These are phyloP conservation scores for Xylaria polymorpha DNA, from an alignment of 2,329 filamentous ascomycete species.

Conservation along the genomic window DNA sequence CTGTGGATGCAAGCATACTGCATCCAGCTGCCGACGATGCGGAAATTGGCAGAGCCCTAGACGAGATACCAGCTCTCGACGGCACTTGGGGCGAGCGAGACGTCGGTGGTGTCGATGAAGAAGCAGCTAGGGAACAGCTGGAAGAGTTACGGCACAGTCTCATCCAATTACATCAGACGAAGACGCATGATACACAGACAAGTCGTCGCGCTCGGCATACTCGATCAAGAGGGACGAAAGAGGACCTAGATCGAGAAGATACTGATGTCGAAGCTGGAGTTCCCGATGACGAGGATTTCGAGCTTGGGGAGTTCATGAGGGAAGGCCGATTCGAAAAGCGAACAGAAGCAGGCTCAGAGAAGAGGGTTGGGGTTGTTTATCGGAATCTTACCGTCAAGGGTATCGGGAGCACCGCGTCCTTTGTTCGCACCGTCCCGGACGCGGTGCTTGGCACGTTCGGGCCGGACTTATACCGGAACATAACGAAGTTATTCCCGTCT, in stretches of 20 bases:
- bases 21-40: conserved; percentile 21
- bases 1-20: conserved; percentile 36
- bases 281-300: conserved; percentile 71
- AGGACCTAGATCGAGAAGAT: conserved; percentile 12
- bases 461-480: conserved; percentile 76
- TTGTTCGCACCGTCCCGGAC: conserved; percentile 78
- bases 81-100: conserved; percentile 55
- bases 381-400: conserved; percentile 81
- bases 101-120: conserved; percentile 51
- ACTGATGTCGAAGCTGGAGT: conserved; percentile 50
- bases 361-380: conserved; percentile 82
- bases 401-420: conserved; percentile 71
- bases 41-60: conserved; percentile 7
- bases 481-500: conserved; percentile 57
- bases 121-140: conserved; percentile 52
- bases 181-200: conserved; percentile 51
- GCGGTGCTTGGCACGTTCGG: conserved; percentile 83
- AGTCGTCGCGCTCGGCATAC: conserved; percentile 38
- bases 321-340: conserved; percentile 82
- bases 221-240: conserved; percentile 30
- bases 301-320: conserved; percentile 76
- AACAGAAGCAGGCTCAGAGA: conserved; percentile 72
- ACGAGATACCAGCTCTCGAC: conserved; percentile 32
- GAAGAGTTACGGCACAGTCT: conserved; percentile 53
- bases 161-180: conserved; percentile 51